Base-by-base conservation (phyloP, 2,329 filamentous ascomycete genomes). In the Leptodontidium sp. region DNA sequence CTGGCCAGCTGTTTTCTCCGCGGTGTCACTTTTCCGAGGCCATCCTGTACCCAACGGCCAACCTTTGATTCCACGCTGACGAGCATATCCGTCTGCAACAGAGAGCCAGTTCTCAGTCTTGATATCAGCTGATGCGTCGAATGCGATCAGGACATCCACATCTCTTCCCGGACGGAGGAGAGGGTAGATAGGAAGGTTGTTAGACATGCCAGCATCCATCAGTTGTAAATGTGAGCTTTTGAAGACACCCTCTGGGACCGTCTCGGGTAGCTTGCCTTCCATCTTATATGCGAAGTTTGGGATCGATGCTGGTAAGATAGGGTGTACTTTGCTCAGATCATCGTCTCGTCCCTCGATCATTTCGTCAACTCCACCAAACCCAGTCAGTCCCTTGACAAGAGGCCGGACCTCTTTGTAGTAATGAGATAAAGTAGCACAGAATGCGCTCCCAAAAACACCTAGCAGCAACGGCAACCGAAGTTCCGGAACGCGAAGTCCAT, bases 151-250 rank as follows among this genome's bases (percentile, higher is more conserved):
- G 53, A 99, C 86, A 75, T 99, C 96, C 6, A 99, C 91, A 67
- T 97, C 87, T 45, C 96, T 88, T 2, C 94, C 95, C 0, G 93
- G 93, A 12, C 96, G 90, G 21, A 99, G 88, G 3, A 98, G 86
- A 0, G 96, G 96, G 78, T 99, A 99, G 52, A 98, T 94, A 1
- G 96, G 96, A 9, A 99, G 84, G 77, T 99, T 99, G 79, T 99
- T 98, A 72, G 93, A 97, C 96, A 99, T 99, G 62, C 96, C 96
- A 1, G 96, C 94, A 79, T 99, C 96, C 94, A 98, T 98, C 17
- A 95, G 85, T 72, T 93, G 90, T 21, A 95, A 85, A 78, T 97
- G 91, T 55, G 90, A 85, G 15, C 85, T 86, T 21, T 88, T 84
- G 75, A 92, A 90, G 49, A 97, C 88, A 68, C 88, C 93, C 40